Evolutionary conservation across 2,329 filamentous ascomycete species (phyloP).

Genomic region (Colletotrichum eleusines): DNA sequence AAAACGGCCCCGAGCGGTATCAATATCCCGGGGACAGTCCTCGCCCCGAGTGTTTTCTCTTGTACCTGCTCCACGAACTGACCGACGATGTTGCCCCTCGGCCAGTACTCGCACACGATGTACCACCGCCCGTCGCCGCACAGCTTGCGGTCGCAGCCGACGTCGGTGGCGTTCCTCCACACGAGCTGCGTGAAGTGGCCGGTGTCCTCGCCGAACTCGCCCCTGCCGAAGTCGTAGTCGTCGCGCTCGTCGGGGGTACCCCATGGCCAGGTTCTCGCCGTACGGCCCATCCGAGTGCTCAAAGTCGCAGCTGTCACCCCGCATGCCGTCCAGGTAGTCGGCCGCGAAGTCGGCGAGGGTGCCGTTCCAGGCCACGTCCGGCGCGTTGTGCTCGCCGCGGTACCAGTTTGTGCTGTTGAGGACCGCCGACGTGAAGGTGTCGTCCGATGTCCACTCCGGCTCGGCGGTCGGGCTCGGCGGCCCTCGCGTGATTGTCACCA

Average conservation of each 20-base stretch:
- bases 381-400: conserved; percentile 72
- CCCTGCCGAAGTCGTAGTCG: conserved; percentile 69
- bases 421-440: conserved; percentile 64
- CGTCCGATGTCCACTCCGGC: conserved; percentile 50
- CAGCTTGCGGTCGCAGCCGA: conserved; percentile 63
- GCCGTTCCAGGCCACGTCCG: conserved; percentile 71
- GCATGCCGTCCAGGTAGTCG: conserved; percentile 57
- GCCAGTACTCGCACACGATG: conserved; percentile 78
- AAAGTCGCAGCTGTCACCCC: conserved; percentile 56
- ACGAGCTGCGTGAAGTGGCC: conserved; percentile 82
- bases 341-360: conserved; percentile 69
- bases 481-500: conserved; percentile 45
- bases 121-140: conserved; percentile 65
- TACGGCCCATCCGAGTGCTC: conserved; percentile 71
- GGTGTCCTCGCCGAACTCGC: conserved; percentile 69
- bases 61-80: conserved; percentile 55
- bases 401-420: conserved; percentile 76
- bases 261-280: conserved; percentile 81
- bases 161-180: conserved; percentile 72
- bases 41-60: conserved; percentile 7
- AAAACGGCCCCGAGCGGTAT: neutral
- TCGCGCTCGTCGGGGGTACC: conserved; percentile 68
- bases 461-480: conserved; percentile 45
- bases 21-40: neutral
- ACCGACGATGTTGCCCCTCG: conserved; percentile 72